These are phyloP conservation scores for Rauvolfia tetraphylla DNA, from an alignment of 257 asterid genomes.

Conservation along the genomic window DNA sequence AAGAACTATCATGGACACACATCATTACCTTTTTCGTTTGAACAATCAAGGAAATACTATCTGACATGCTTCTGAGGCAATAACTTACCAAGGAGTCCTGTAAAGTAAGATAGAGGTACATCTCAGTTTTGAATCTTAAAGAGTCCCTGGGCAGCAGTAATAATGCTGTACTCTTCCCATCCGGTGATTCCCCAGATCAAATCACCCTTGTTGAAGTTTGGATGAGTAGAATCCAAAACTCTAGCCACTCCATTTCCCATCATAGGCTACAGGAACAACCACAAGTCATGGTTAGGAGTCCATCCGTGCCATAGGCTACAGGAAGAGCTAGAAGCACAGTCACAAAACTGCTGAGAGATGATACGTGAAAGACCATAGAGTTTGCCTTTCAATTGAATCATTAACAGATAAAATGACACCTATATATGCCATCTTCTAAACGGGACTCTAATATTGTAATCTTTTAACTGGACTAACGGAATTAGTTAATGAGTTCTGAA, in stretches of 20 bases:
- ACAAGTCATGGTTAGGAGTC: background rate
- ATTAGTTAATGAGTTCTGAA: too few species aligned
- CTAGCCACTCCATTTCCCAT: conserved; percentile 46
- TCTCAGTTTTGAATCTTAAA: conserved; percentile 37
- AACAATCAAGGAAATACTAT: background rate
- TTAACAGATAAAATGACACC: background rate
- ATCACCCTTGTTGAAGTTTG: conserved; percentile 52
- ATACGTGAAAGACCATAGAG: background rate
- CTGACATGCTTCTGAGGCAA: background rate
- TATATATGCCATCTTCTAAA: background rate
- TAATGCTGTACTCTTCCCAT: conserved; percentile 58
- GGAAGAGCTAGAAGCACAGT: too few species aligned
- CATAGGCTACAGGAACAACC: conserved; percentile 29
- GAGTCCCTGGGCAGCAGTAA: conserved; percentile 17
- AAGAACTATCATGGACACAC: background rate
- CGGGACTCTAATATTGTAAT: too few species aligned
- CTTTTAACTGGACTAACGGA: too few species aligned
- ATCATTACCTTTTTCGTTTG: background rate
- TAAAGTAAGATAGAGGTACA: conserved; percentile 45
- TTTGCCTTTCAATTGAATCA: background rate
- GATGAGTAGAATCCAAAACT: conserved; percentile 48
- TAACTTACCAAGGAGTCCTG: conserved; percentile 41
- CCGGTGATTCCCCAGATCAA: conserved; percentile 45
- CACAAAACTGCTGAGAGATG: too few species aligned
- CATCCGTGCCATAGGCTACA: too few species aligned